Evolutionary conservation across 2,329 filamentous ascomycete species (phyloP).

Genomic region (Chaetomiaceae sp.): DNA sequence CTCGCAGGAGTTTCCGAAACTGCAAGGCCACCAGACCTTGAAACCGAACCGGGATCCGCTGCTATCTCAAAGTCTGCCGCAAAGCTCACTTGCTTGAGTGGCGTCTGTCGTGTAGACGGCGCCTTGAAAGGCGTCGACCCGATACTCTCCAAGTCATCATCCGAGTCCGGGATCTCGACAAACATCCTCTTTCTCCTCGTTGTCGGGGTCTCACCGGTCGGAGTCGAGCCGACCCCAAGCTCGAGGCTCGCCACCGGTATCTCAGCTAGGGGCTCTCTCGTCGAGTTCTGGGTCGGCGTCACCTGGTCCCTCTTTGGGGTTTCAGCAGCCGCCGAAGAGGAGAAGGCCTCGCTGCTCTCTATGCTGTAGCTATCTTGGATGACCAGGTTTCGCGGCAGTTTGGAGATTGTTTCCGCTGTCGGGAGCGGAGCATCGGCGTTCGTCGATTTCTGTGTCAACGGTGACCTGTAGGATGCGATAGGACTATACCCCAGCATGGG

Average conservation of each 20-base stretch:
- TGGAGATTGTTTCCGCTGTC: constrained; percentile 22
- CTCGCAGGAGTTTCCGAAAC: constrained; percentile 7
- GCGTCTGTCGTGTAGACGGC: constrained; percentile 11
- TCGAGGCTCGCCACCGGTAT: constrained; percentile 17
- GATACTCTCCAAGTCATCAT: constrained; percentile 37
- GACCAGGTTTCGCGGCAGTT: constrained; percentile 32
- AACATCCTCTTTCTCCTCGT: constrained; percentile 14
- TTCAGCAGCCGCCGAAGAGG: constrained; percentile 10
- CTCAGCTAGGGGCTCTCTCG: constrained; percentile 21
- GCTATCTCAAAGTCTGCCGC: neutral
- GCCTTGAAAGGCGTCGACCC: constrained; percentile 22
- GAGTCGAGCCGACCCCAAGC: neutral
- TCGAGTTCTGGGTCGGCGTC: neutral
- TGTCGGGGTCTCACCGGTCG: constrained; percentile 13
- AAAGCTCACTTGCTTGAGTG: neutral
- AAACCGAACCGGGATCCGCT: constrained; percentile 3
- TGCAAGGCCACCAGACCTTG: neutral
- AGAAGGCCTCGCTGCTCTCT: constrained; percentile 22
- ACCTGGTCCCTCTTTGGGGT: constrained; percentile 18
- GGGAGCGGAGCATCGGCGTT: constrained; percentile 27
- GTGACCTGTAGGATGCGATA: constrained; percentile 31
- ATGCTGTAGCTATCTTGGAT: constrained; percentile 44
- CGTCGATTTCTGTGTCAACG: constrained; percentile 35
- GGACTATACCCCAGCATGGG: constrained; percentile 38
- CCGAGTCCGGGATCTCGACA: constrained; percentile 47